Percentiles rank a stretch among this genome's conserved stretches.
Evolutionary conservation across 1,284 basidiomycete genomes (phyloP).

Genomic region (Ceratobasidium sp.): DNA sequence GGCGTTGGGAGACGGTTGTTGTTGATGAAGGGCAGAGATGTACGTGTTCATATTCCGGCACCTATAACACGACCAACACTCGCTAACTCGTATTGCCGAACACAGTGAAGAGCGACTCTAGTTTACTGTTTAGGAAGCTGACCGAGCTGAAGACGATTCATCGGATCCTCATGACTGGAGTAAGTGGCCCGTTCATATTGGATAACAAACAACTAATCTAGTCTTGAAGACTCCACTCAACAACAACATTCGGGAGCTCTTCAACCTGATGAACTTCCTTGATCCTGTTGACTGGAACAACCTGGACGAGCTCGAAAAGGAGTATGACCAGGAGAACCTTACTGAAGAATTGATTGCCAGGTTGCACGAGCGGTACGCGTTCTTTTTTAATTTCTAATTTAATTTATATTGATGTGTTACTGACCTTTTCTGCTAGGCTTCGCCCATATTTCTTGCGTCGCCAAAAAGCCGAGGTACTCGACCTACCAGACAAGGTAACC

Average conservation of each 20-base stretch:
- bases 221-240: constrained; percentile 86
- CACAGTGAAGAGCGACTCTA: constrained; percentile 87
- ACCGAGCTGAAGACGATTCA: constrained; percentile 84
- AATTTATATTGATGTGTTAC: background rate
- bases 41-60: constrained; percentile 61
- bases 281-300: constrained; percentile 83
- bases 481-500: constrained; percentile 86
- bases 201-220: background rate
- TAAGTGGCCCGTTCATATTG: constrained; percentile 55
- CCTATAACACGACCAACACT: background rate
- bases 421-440: constrained; percentile 60
- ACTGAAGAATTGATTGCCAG: constrained; percentile 83
- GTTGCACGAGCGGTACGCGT: constrained; percentile 67
- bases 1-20: constrained; percentile 92
- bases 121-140: constrained; percentile 85
- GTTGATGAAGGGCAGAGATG: constrained; percentile 94
- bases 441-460: constrained; percentile 94
- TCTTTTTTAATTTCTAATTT: no score
- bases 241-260: constrained; percentile 95
- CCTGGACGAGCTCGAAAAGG: constrained; percentile 74
- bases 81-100: background rate
- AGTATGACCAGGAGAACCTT: constrained; percentile 74
- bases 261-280: constrained; percentile 95
- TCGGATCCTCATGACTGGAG: constrained; percentile 92
- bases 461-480: constrained; percentile 91